Evolutionary conservation across 306 rosid species (phyloP).

Genomic region (Acacia confusa): DNA sequence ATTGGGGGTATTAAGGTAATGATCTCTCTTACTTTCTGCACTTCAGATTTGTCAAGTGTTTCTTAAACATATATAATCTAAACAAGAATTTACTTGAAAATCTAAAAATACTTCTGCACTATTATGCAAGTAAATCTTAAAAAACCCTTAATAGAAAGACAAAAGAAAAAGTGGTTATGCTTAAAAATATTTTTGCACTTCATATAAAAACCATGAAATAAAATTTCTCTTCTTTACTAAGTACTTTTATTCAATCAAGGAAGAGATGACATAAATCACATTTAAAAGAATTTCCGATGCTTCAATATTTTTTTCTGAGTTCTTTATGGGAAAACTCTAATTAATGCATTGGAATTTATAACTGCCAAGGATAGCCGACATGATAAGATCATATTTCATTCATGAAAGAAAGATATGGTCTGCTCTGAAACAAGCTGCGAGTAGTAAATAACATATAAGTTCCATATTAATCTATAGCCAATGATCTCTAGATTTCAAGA

Average conservation of each 20-base stretch:
- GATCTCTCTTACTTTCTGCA: neutral
- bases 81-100: neutral
- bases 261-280: neutral
- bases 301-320: neutral
- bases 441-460: neutral
- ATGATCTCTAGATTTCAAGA: too few species aligned
- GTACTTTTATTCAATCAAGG: neutral
- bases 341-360: neutral
- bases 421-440: neutral
- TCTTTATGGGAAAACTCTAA: neutral
- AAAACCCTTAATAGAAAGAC: too few species aligned
- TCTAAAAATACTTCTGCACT: neutral
- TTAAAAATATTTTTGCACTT: neutral
- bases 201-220: neutral
- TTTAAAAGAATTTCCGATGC: neutral
- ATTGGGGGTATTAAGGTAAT: neutral
- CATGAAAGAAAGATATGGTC: neutral
- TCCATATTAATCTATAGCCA: too few species aligned
- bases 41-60: neutral
- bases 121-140: neutral
- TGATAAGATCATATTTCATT: neutral
- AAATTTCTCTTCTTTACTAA: neutral
- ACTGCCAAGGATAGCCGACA: neutral
- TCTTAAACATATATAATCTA: neutral
- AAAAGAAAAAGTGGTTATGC: neutral